These are phyloP conservation scores for Zalaria obscura DNA, from an alignment of 2,329 filamentous ascomycete genomes.

Conservation along the genomic window DNA sequence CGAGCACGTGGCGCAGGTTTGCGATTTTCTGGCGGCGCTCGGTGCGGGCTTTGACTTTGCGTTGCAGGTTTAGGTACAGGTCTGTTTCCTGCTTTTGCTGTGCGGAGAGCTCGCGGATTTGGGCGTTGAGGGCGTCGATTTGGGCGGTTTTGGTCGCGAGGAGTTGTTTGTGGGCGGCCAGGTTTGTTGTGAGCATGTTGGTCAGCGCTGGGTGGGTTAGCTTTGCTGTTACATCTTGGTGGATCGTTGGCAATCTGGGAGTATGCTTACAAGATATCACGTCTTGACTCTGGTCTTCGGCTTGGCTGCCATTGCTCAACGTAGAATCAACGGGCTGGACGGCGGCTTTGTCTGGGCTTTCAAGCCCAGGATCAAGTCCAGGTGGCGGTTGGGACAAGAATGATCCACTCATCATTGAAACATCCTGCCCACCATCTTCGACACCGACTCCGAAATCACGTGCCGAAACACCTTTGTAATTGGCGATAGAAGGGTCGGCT, in stretches of 20 bases:
- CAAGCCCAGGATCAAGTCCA: neutral
- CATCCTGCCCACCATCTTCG: constrained; percentile 33
- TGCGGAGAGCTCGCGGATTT: constrained; percentile 66
- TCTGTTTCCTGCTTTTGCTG: constrained; percentile 66
- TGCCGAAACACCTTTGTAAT: constrained; percentile 75
- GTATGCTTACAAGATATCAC: constrained; percentile 58
- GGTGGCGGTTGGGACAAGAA: too few species aligned
- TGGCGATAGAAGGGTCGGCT: constrained; percentile 82
- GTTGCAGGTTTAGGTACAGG: constrained; percentile 55
- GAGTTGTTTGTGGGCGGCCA: constrained; percentile 65
- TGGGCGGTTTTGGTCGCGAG: constrained; percentile 71
- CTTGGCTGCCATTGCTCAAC: constrained; percentile 23
- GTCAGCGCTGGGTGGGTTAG: constrained; percentile 51
- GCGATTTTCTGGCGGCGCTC: constrained; percentile 56
- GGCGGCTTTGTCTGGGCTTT: neutral
- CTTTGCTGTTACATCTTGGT: neutral
- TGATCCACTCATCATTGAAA: neutral
- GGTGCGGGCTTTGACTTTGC: constrained; percentile 47
- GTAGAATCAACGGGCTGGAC: neutral
- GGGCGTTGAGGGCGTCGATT: constrained; percentile 68
- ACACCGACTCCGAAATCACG: constrained; percentile 88
- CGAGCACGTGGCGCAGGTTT: constrained; percentile 62
- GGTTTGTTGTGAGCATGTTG: constrained; percentile 64
- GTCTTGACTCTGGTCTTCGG: constrained; percentile 64
- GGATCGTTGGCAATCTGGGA: neutral